Conservation (phyloP, 805 yeast genomes). For the Hanseniaspora nectarophila region DNA sequence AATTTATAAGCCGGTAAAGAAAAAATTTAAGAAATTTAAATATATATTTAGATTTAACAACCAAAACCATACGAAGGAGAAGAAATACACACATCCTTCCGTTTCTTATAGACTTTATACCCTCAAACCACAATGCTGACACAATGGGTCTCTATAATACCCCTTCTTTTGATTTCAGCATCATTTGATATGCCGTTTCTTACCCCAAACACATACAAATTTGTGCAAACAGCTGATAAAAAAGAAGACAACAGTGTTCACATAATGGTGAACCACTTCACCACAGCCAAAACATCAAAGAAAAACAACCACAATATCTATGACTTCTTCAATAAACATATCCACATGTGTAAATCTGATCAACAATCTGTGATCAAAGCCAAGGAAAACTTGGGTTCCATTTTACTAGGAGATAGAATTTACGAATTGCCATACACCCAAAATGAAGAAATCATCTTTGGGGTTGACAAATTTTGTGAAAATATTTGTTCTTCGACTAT, state of each 20-base stretch:
- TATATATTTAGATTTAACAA: too few relatives aligned
- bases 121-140: neutral
- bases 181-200: constrained; percentile 85
- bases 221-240: neutral
- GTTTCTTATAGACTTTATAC: neutral
- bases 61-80: too few relatives aligned
- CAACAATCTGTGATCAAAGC: constrained; percentile 38
- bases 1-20: too few relatives aligned
- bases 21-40: too few relatives aligned
- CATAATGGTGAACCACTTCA: constrained; percentile 75
- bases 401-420: constrained; percentile 89
- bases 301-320: constrained; percentile 47
- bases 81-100: neutral
- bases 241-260: constrained; percentile 56
- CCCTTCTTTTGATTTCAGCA: neutral
- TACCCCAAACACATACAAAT: constrained; percentile 77
- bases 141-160: neutral
- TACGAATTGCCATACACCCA: constrained; percentile 82
- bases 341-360: constrained; percentile 71
- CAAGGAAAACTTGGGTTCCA: constrained; percentile 82
- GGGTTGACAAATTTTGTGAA: constrained; percentile 52
- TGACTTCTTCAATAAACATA: constrained; percentile 71
- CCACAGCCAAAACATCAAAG: constrained; percentile 37
- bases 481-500: constrained; percentile 51
- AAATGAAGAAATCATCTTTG: constrained; percentile 44